These are phyloP conservation scores for Colletotrichum karsti DNA, from an alignment of 2,329 filamentous ascomycete genomes.

Conservation along the genomic window DNA sequence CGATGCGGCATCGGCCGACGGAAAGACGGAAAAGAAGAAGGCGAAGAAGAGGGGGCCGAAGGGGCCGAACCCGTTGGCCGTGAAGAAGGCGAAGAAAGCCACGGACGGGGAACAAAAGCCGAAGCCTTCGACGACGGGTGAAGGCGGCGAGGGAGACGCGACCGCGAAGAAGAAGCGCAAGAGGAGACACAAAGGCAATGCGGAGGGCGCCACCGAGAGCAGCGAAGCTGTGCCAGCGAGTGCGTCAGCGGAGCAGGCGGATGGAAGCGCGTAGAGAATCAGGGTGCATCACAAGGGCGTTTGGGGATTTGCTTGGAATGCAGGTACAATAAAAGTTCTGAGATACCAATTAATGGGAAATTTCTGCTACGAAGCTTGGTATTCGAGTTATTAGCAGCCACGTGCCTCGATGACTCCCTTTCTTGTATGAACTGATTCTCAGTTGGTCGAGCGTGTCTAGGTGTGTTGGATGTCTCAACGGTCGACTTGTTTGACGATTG, in stretches of 20 bases:
- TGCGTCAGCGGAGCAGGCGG: constrained; percentile 33
- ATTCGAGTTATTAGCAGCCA: not conserved
- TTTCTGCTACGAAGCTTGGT: not conserved
- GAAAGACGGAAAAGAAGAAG: constrained; percentile 51
- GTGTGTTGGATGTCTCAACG: not conserved
- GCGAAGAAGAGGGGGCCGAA: constrained; percentile 70
- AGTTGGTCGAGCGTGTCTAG: not conserved
- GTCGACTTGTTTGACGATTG: not conserved
- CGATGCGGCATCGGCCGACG: constrained; percentile 14
- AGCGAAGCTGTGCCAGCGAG: constrained; percentile 36
- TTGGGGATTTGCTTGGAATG: constrained; percentile 24
- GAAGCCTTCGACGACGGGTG: constrained; percentile 33
- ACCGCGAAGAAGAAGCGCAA: constrained; percentile 46
- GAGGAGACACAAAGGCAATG: constrained; percentile 45
- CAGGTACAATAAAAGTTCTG: constrained; percentile 23
- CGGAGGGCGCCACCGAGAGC: too few relatives aligned
- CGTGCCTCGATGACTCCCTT: not conserved
- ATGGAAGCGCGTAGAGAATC: constrained; percentile 11
- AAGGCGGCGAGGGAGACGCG: constrained; percentile 29
- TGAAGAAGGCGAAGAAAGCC: constrained; percentile 74
- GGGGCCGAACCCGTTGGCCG: constrained; percentile 75
- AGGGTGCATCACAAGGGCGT: constrained; percentile 17
- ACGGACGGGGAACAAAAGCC: constrained; percentile 31
- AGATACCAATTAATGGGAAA: constrained; percentile 23
- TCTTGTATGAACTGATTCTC: not conserved